Base-by-base conservation (phyloP, 306 rosid genomes). In the Lathyrus aphaca region DNA sequence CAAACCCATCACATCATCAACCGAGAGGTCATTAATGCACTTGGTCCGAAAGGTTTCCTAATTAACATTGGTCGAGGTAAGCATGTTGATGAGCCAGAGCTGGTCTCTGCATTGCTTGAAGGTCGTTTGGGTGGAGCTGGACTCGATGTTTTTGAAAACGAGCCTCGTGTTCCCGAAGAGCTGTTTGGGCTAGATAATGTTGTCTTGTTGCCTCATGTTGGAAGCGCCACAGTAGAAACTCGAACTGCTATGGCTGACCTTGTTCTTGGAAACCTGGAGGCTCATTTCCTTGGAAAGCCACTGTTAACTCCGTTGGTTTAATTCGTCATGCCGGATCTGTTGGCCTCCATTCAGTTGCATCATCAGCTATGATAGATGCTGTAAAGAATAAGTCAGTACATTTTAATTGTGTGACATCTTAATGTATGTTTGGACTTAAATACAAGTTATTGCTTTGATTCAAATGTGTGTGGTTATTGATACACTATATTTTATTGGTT, bases 111-210 rank as follows among this genome's bases (percentile, higher is more conserved):
- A 29, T 71, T 93, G 69, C 74, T 77, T 0, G 94, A 90, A 83
- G 97, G 98, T 50, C 87, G 94, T 25, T 32, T 93, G 43, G 98
- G 88, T 9, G 97, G 97, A 3, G 98, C 94, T 6, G 98, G 94
- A 10, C 76, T 93, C 0, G 98, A 93, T 76, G 97, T 93, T 46
- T 93, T 81, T 69, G 87, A 90, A 70, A 66, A 88, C 0, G 97
- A 93, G 78, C 98, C 97, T 29, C 62, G 74, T 38, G 98, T 93
- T 5, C 97, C 98, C 0, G 75, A 84, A 76, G 84, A 82, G 75
- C 73, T 93, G 16, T 82, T 88, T 67, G 86, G 77, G 43, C 86
- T 93, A 5, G 91, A 88, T 57, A 93, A 93, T 68, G 94, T 88
- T 2, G 96, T 90, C 42, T 80, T 93, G 63, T 14, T 80, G 74